These are phyloP conservation scores for Carex pumila DNA, from an alignment of 176 grass and related monocot species.

Conservation along the genomic window DNA sequence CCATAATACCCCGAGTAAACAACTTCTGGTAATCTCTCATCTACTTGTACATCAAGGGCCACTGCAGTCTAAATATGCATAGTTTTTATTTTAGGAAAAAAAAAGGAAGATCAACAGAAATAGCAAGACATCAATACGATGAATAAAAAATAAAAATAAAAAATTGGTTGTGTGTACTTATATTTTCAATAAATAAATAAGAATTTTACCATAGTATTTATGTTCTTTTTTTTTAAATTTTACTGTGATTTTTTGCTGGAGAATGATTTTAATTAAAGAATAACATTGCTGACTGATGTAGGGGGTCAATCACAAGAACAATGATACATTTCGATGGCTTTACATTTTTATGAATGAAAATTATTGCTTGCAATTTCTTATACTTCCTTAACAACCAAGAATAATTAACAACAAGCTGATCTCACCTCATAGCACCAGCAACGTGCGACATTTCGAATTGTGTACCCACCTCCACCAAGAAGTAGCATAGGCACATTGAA, in stretches of 20 bases:
- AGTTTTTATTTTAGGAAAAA: slow-evolving; percentile 3
- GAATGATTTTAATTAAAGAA: not conserved
- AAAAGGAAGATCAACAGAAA: not conserved
- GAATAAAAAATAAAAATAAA: not conserved
- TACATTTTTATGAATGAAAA: not conserved
- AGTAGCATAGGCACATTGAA: slow-evolving; percentile 85
- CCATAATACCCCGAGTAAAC: slow-evolving; percentile 84
- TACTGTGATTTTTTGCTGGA: not conserved
- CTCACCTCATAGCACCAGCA: slow-evolving; percentile 98
- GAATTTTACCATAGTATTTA: not conserved
- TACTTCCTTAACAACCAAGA: not conserved
- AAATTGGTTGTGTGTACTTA: not conserved
- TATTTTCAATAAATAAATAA: not conserved
- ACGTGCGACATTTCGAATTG: slow-evolving; percentile 78
- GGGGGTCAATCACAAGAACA: not conserved
- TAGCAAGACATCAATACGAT: not conserved
- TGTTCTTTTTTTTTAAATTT: not conserved
- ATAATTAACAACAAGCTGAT: not conserved
- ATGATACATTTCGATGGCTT: not conserved
- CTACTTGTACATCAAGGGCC: slow-evolving; percentile 72
- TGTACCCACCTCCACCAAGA: slow-evolving; percentile 89
- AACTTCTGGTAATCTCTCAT: slow-evolving; percentile 74
- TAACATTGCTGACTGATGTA: not conserved
- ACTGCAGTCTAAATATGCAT: slow-evolving; percentile 65
- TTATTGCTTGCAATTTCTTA: not conserved